A percentile compares a stretch with the other conserved stretches of the same genome.
Conservation (phyloP, 2,329 filamentous ascomycete species). For the Geosmithia flava region DNA sequence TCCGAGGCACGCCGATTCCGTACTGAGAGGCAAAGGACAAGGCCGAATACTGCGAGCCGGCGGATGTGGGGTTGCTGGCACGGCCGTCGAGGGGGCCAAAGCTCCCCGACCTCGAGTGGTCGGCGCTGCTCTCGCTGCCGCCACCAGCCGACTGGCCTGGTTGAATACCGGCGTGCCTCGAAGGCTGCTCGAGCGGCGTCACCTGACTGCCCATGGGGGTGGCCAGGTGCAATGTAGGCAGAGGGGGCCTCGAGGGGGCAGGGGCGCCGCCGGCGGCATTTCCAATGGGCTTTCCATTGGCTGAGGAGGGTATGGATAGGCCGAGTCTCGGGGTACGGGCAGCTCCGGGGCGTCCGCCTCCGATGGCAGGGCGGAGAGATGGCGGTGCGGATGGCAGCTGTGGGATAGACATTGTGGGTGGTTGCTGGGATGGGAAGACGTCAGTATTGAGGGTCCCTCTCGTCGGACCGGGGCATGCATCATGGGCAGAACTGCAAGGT, state of each 20-base stretch:
- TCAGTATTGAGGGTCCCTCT: background rate
- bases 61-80: slow-evolving; percentile 71
- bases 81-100: slow-evolving; percentile 67
- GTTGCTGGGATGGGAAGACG: background rate
- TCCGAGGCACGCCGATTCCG: slow-evolving; percentile 52
- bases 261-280: slow-evolving; percentile 18
- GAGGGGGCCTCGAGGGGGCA: slow-evolving; percentile 33
- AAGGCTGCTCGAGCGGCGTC: slow-evolving; percentile 55
- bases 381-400: slow-evolving; percentile 20
- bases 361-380: slow-evolving; percentile 70
- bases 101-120: slow-evolving; percentile 73
- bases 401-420: background rate
- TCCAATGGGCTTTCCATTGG: slow-evolving; percentile 52
- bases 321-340: slow-evolving; percentile 65
- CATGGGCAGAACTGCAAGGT: no score
- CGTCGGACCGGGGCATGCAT: no score
- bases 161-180: slow-evolving; percentile 36
- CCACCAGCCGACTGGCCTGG: slow-evolving; percentile 58
- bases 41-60: slow-evolving; percentile 76
- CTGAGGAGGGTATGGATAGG: slow-evolving; percentile 80
- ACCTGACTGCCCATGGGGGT: slow-evolving; percentile 77
- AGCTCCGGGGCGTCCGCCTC: slow-evolving; percentile 51
- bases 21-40: slow-evolving; percentile 68
- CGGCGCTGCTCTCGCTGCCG: slow-evolving; percentile 67
- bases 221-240: slow-evolving; percentile 72